phyloP scores from a whole-genome alignment of 2,329 filamentous ascomycete genomes.

The Pseudovirgaria hyperparasitica region DNA sequence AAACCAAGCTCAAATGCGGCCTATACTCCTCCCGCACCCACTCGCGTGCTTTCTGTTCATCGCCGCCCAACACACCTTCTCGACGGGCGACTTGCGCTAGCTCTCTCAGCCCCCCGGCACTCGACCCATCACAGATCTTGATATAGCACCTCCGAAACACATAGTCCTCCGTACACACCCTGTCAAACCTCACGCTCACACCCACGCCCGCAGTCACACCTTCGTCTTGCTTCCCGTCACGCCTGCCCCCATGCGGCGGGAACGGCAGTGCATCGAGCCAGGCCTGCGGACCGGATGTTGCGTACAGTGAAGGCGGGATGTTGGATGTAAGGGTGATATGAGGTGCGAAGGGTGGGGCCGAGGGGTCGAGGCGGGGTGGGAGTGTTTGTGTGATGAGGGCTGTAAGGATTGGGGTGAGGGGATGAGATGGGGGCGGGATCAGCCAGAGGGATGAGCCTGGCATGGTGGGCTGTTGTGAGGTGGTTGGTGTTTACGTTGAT shows the following conservation, averaged over 20 bases:
- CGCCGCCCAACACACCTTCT: slow-evolving; percentile 13
- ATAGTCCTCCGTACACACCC: slow-evolving; percentile 19
- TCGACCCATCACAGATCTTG: slow-evolving; percentile 20
- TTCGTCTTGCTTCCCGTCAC: no score
- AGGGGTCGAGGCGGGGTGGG: slow-evolving; percentile 22
- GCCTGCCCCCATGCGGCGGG: no score
- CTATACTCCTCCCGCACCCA: slow-evolving; percentile 22
- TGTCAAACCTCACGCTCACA: slow-evolving; percentile 16
- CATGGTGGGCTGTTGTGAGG: no score
- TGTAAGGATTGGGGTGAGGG: slow-evolving; percentile 17
- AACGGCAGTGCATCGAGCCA: slow-evolving; percentile 24
- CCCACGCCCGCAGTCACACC: slow-evolving; percentile 2
- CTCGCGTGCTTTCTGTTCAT: slow-evolving; percentile 10
- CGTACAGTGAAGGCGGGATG: slow-evolving; percentile 14
- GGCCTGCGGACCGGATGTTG: slow-evolving; percentile 16
- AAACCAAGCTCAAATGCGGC: slow-evolving; percentile 29
- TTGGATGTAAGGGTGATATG: slow-evolving; percentile 30
- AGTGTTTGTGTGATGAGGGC: slow-evolving; percentile 19
- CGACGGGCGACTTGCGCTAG: slow-evolving; percentile 17
- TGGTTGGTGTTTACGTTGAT: no score
- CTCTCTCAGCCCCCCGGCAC: slow-evolving; percentile 13
- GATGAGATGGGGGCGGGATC: slow-evolving; percentile 22
- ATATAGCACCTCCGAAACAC: slow-evolving; percentile 29
- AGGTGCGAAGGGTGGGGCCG: slow-evolving; percentile 23
- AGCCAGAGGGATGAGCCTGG: slow-evolving; percentile 32